Base-by-base conservation (phyloP, 345 rosid genomes). In the Erodium maritimum region DNA sequence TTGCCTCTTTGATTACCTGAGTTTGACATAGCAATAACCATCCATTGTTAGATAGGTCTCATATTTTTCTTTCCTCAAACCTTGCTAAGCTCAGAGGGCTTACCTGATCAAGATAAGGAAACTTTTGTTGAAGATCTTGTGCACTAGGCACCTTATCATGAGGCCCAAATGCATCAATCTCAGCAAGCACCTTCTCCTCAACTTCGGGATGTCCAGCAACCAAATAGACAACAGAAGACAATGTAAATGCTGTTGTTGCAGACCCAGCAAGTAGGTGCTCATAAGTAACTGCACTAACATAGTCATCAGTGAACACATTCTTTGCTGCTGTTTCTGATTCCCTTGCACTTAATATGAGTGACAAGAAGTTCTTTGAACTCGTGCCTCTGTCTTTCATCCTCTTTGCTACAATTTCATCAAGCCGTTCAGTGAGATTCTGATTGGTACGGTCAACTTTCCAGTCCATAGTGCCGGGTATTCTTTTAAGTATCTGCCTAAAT, bases 241-340 rank as follows among this genome's bases (percentile, higher is more conserved):
- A 52, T 1, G 98, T 88, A 67, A 91, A 91, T 11, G 91, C 52
- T 19, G 95, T 91, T 8, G 98, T 91, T 8, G 87, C 84, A 13
- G 98, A 91, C 17, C 98, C 96, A 33, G 96, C 95, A 58, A 91
- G 89, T 60, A 91, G 85, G 61, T 91, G 98, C 69, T 91, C 96
- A 24, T 88, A 91, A 56, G 96, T 83, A 67, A 84, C 86, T 16
- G 95, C 96, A 42, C 96, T 86, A 0, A 91, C 67, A 56, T 88
- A 84, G 62, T 88, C 98, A 0, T 81, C 82, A 0, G 85, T 72
- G 54, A 88, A 82, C 61, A 76, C 62, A n/a, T 75, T 70, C 69
- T 71, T 71, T 2, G 86, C 66, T 50, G 64, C 67, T 45, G 70
- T 71, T 61, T 80, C 83, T 0, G 87, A 79, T 33, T 91, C 93